phyloP scores from a whole-genome alignment of 139 green algal genomes.

The Penium margaritaceum region DNA sequence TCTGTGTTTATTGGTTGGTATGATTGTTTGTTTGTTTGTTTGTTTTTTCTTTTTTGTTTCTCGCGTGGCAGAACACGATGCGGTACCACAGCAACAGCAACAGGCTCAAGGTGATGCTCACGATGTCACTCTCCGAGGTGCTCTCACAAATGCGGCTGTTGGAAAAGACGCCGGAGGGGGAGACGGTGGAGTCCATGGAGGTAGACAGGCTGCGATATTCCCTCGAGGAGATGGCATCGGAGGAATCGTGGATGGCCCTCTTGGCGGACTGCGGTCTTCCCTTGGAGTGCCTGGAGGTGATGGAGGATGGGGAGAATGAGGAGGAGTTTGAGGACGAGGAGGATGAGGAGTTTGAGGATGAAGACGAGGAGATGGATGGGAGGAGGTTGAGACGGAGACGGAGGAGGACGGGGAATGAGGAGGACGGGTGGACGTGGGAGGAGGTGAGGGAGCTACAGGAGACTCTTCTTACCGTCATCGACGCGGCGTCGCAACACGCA shows the following conservation, averaged over 20 bases:
- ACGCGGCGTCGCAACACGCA: conserved; percentile 18
- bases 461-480: conserved; percentile 10
- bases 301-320: neutral
- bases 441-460: conserved; percentile 23
- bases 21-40: too few species aligned
- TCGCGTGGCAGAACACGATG: neutral
- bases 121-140: conserved; percentile 34
- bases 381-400: neutral
- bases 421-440: conserved; percentile 1
- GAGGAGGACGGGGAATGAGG: conserved; percentile 1
- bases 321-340: conserved; percentile 3
- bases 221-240: conserved; percentile 16
- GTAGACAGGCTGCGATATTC: conserved; percentile 5
- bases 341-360: neutral
- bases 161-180: neutral
- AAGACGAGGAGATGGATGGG: neutral
- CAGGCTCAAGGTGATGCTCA: conserved; percentile 39
- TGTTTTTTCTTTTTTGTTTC: too few species aligned
- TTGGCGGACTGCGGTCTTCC: conserved; percentile 26
- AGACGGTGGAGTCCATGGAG: neutral
- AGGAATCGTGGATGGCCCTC: conserved; percentile 1
- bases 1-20: too few species aligned
- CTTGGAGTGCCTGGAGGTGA: neutral
- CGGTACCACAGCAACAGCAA: conserved; percentile 3
- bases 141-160: conserved; percentile 28